phyloP scores from a whole-genome alignment of 2,329 filamentous ascomycete species.

The Cytospora piceae region DNA sequence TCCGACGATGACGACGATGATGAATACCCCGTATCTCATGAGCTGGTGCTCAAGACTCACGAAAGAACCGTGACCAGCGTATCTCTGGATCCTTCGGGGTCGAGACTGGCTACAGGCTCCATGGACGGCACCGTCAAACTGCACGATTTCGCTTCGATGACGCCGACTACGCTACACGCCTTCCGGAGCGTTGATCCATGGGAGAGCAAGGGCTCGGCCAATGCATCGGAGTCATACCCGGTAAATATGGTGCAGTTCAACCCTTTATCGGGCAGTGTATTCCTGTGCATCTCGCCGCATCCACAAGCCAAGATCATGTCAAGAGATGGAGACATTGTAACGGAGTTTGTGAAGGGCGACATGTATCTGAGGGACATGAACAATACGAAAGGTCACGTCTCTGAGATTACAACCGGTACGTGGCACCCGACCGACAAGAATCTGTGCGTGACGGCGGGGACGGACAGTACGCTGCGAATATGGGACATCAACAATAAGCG shows the following conservation, averaged over 20 bases:
- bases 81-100: constrained; percentile 82
- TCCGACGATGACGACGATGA: constrained; percentile 76
- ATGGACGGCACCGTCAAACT: constrained; percentile 90
- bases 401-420: constrained; percentile 83
- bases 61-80: constrained; percentile 83
- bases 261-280: constrained; percentile 74
- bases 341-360: constrained; percentile 94
- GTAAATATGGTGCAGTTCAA: constrained; percentile 89
- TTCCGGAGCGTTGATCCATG: constrained; percentile 93
- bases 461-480: constrained; percentile 92
- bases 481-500: constrained; percentile 95
- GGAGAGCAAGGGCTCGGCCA: constrained; percentile 69
- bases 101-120: constrained; percentile 85
- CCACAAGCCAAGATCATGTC: constrained; percentile 88
- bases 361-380: constrained; percentile 98
- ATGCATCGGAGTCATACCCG: constrained; percentile 80
- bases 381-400: constrained; percentile 95
- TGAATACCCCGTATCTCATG: constrained; percentile 90
- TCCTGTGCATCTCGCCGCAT: constrained; percentile 86
- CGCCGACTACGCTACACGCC: constrained; percentile 87
- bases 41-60: constrained; percentile 90
- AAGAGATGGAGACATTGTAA: constrained; percentile 82
- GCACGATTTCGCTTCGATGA: constrained; percentile 95
- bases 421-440: constrained; percentile 91
- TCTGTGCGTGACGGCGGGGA: constrained; percentile 85